Percentiles rank a stretch among this genome's conserved stretches.
Evolutionary conservation across 2,329 filamentous ascomycete species (phyloP).

Genomic region (Dendryphion nanum): DNA sequence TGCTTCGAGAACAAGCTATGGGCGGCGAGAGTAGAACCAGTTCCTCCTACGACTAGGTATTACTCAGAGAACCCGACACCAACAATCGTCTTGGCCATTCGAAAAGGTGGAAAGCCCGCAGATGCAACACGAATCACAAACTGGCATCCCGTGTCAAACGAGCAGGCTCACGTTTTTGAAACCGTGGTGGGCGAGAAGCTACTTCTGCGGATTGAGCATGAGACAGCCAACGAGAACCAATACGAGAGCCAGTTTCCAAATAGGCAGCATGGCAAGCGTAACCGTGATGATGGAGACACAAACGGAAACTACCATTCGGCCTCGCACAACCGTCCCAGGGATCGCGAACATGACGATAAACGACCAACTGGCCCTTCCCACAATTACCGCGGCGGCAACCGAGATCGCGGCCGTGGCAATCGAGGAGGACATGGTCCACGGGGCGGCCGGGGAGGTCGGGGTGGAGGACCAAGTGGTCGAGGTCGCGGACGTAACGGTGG

Average conservation of each 20-base stretch:
- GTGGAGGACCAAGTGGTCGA: conserved; percentile 36
- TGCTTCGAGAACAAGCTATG: conserved; percentile 78
- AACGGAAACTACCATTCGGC: conserved; percentile 21
- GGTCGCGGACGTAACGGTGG: conserved; percentile 33
- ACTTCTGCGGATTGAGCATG: conserved; percentile 75
- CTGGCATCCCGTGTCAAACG: conserved; percentile 74
- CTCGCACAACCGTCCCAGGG: conserved; percentile 22
- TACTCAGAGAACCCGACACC: conserved; percentile 80
- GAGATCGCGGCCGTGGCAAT: conserved; percentile 28
- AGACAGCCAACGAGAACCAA: conserved; percentile 59
- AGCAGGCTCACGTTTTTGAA: conserved; percentile 74
- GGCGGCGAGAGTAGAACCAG: conserved; percentile 77
- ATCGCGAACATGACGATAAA: conserved; percentile 22
- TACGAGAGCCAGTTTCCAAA: conserved; percentile 63
- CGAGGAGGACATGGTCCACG: conserved; percentile 15
- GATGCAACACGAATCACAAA: conserved; percentile 80
- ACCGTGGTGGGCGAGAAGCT: conserved; percentile 85
- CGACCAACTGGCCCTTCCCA: conserved; percentile 13
- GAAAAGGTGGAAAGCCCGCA: conserved; percentile 70
- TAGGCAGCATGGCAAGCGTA: conserved; percentile 49
- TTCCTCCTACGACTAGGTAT: conserved; percentile 60
- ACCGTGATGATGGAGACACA: conserved; percentile 51
- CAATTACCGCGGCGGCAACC: conserved; percentile 33
- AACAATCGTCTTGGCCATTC: conserved; percentile 77
- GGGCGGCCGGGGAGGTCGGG: conserved; percentile 44